A percentile compares a stretch with the other conserved stretches of the same genome.
Conservation (phyloP, 2,329 filamentous ascomycete species). For the Aspergillus terreus region DNA sequence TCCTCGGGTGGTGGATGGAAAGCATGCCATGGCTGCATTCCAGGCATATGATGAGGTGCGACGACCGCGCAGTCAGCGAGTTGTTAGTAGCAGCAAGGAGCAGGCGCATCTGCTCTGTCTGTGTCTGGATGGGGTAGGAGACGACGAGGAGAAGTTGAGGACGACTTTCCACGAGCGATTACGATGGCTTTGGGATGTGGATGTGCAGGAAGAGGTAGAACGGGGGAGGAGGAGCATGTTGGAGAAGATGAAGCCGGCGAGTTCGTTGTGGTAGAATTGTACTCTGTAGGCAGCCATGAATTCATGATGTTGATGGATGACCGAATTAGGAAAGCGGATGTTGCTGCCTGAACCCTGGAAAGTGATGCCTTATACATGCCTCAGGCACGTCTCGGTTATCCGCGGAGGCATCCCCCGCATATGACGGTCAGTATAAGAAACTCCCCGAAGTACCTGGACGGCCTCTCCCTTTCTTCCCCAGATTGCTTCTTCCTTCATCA, state of each 20-base stretch:
- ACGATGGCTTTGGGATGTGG: slow-evolving; percentile 33
- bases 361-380: slow-evolving; percentile 4
- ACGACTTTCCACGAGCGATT: slow-evolving; percentile 22
- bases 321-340: too few species aligned
- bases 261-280: background rate
- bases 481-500: background rate
- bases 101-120: slow-evolving; percentile 34
- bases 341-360: background rate
- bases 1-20: slow-evolving; percentile 19
- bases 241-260: background rate
- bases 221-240: background rate
- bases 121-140: slow-evolving; percentile 21
- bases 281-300: background rate
- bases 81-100: slow-evolving; percentile 50
- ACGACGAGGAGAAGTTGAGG: slow-evolving; percentile 24
- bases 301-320: background rate
- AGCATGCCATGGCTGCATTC: slow-evolving; percentile 46
- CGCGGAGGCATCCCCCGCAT: slow-evolving; percentile 22
- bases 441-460: background rate
- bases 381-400: slow-evolving; percentile 22
- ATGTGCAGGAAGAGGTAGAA: slow-evolving; percentile 27
- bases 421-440: background rate
- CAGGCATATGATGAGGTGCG: slow-evolving; percentile 50
- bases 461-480: background rate
- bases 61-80: slow-evolving; percentile 47